Conservation (phyloP, 345 rosid species). For the Microcos paniculata region DNA sequence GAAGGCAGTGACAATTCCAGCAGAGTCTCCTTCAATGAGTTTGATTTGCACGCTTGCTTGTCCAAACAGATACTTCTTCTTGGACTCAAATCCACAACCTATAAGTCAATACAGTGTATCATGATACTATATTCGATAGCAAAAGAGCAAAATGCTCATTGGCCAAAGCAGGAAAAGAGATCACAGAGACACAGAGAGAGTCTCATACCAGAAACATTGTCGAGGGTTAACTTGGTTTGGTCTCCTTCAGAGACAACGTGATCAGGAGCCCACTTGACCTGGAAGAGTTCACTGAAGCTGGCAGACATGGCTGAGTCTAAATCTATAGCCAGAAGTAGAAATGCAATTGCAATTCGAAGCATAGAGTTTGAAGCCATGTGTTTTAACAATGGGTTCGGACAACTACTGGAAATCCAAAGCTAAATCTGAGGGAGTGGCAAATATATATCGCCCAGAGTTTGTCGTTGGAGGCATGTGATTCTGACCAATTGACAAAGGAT, state of each 20-base stretch:
- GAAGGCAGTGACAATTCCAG: constrained; percentile 12
- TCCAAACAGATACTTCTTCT: constrained; percentile 4
- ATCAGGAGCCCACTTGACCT: constrained; percentile 9
- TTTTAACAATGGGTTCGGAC: not conserved
- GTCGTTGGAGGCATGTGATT: not conserved
- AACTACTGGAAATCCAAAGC: not conserved
- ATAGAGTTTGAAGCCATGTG: not conserved
- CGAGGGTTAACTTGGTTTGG: not conserved
- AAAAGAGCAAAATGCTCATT: not conserved
- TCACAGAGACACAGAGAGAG: not conserved
- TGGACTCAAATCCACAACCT: constrained; percentile 17
- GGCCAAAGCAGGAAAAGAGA: not conserved
- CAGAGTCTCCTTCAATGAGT: constrained; percentile 11
- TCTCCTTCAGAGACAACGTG: constrained; percentile 11
- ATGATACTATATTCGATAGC: not conserved
- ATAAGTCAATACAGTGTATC: not conserved
- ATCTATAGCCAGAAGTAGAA: not conserved
- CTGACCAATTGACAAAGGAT: not conserved
- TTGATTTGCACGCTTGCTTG: constrained; percentile 13
- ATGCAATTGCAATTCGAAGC: not conserved
- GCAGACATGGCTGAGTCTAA: not conserved
- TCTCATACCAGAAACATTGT: constrained; percentile 5
- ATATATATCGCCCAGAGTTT: not conserved
- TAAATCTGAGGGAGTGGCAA: not conserved
- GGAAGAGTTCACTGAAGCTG: not conserved